Evolutionary conservation across 2,329 filamentous ascomycete genomes (phyloP), one percentile per base, ranked within the genome.

Genomic region (Cytospora mali): DNA sequence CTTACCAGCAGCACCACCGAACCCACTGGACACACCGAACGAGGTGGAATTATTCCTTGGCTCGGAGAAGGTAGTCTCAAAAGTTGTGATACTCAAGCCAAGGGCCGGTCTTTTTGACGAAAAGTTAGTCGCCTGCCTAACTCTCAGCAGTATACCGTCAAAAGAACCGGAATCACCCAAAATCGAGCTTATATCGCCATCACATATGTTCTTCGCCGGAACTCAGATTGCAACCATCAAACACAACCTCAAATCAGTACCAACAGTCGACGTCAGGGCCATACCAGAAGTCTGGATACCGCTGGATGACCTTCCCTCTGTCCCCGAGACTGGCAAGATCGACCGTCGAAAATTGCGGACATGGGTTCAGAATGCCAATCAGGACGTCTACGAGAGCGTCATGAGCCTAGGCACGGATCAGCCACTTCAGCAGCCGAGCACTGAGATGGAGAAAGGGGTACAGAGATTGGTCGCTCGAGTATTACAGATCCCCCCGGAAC

Each of bases 311-410:
- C 80, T 84, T 75, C 80, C 80, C 7, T 53, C 48, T 6, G 58
- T 77, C n/a, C 75, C 75, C 53, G 71, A 73, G 0, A 67, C 72
- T 14, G 78, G 77, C 16, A 71, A 75, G 23, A 70, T 77, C 55
- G 75, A 83, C 67, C 73, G 76, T 49, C 74, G 80, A 33, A 75
- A 74, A 61, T 67, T 84, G 50, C 81, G 82, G 62, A 82, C 80
- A 4, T 84, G 82, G 82, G 78, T 79, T 28, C 81, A 84, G 70
- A 84, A 84, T 65, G 77, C 80, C 53, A 80, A 81, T 64, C 76
- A 82, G 58, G 74, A 78, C 29, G 66, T 75, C 27, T 78, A 82
- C 66, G 74, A 76, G 49, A 78, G 78, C 54, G 78, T 83, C 49
- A 75, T 80, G 70, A 75, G 75, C 54, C 70, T 82, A 23, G 75